These are phyloP conservation scores for Pythium scleroteichum DNA, from an alignment of 352 stramenopile genomes.

Conservation along the genomic window DNA sequence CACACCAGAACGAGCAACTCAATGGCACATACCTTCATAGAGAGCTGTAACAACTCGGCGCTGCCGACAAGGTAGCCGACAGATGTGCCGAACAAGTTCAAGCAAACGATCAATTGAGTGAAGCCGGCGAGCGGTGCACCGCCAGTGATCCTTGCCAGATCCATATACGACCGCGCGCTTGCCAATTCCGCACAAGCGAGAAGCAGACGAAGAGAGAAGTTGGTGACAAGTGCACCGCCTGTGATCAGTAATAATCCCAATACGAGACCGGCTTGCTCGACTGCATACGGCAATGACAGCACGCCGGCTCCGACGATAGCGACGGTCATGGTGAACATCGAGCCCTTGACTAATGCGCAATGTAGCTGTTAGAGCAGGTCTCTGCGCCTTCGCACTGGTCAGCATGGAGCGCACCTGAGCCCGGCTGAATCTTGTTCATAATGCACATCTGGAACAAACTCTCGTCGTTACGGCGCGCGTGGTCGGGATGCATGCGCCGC, in stretches of 20 bases:
- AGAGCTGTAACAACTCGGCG: slow-evolving; percentile 74
- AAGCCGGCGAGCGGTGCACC: slow-evolving; percentile 66
- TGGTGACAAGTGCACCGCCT: slow-evolving; percentile 66
- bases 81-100: slow-evolving; percentile 88
- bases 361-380: too few species aligned
- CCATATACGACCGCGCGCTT: slow-evolving; percentile 82
- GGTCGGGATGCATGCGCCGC: slow-evolving; percentile 36
- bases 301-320: slow-evolving; percentile 84
- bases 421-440: slow-evolving; percentile 81
- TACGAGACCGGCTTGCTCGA: slow-evolving; percentile 74
- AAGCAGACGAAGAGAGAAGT: slow-evolving; percentile 83
- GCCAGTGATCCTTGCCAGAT: slow-evolving; percentile 66
- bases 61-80: slow-evolving; percentile 84
- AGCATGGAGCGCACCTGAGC: slow-evolving; percentile 49
- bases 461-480: slow-evolving; percentile 31
- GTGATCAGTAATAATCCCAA: slow-evolving; percentile 73
- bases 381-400: neutral
- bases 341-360: slow-evolving; percentile 71
- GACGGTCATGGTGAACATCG: slow-evolving; percentile 91
- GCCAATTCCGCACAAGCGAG: slow-evolving; percentile 75
- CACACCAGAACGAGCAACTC: neutral
- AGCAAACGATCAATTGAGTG: slow-evolving; percentile 76
- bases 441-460: slow-evolving; percentile 75
- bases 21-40: slow-evolving; percentile 39
- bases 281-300: slow-evolving; percentile 76